These are phyloP conservation scores for Hypoxylon crocopeplum DNA, from an alignment of 495 filamentous ascomycete genomes.

Conservation along the genomic window DNA sequence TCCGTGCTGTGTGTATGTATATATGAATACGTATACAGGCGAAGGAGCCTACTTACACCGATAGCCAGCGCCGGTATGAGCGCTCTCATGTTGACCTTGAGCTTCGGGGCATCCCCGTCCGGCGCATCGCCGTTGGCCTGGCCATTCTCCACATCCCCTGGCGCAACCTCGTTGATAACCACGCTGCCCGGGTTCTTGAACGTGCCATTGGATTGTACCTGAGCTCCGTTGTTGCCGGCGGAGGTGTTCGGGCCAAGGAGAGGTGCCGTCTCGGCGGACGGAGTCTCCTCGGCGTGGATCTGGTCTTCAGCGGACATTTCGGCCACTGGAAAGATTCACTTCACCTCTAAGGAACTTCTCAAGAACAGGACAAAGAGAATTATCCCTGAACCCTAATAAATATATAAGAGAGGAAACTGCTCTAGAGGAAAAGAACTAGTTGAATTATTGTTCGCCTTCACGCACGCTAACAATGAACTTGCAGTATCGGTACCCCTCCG, in stretches of 20 bases:
- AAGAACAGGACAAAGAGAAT: not conserved
- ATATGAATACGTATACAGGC: not conserved
- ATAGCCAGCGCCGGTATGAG: constrained; percentile 65
- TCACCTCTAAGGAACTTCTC: not conserved
- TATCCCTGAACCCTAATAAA: no score
- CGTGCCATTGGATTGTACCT: constrained; percentile 24
- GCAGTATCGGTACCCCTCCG: constrained; percentile 4
- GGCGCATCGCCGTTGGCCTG: constrained; percentile 3
- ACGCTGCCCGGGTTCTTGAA: constrained; percentile 12
- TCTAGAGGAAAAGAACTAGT: no score
- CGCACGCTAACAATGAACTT: no score
- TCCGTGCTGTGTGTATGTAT: not conserved
- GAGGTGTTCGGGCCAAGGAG: constrained; percentile 24
- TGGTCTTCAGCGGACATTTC: constrained; percentile 14
- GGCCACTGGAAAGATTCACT: no score
- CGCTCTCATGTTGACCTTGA: constrained; percentile 54
- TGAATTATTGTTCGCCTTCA: no score
- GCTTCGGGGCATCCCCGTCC: constrained; percentile 22
- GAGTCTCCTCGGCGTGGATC: constrained; percentile 15
- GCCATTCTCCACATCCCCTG: constrained; percentile 29
- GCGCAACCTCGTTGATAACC: not conserved
- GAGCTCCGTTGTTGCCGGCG: constrained; percentile 2
- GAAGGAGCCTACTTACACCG: constrained; percentile 53
- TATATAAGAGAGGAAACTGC: no score
- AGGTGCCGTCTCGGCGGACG: constrained; percentile 36